Conservation (phyloP, 2,329 filamentous ascomycete genomes). For the Canariomyces notabilis region DNA sequence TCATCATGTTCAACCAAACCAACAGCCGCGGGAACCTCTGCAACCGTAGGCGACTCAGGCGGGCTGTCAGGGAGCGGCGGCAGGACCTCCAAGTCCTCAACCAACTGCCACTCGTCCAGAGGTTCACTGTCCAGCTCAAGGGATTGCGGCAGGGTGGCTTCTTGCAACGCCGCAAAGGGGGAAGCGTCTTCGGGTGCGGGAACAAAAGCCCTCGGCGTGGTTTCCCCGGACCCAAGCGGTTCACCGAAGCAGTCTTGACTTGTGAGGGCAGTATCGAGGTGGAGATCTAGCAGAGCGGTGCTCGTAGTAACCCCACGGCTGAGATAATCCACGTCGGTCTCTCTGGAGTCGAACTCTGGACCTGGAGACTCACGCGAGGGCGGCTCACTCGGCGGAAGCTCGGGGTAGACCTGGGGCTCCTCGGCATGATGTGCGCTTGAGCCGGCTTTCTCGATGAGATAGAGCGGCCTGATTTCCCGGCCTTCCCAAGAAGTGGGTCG, state of each 20-base stretch:
- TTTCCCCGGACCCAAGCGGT: slow-evolving; percentile 15
- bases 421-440: slow-evolving; percentile 22
- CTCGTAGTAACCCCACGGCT: slow-evolving; percentile 10
- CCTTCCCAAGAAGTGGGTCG: slow-evolving; percentile 59
- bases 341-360: slow-evolving; percentile 28
- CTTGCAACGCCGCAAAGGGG: neutral
- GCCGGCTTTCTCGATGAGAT: slow-evolving; percentile 65
- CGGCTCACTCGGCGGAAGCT: slow-evolving; percentile 42
- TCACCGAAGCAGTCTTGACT: slow-evolving; percentile 7
- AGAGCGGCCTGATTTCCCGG: slow-evolving; percentile 74
- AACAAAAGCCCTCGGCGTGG: slow-evolving; percentile 16
- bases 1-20: too few species aligned
- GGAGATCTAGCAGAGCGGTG: slow-evolving; percentile 2
- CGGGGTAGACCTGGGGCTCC: slow-evolving; percentile 41
- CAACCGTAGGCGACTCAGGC: slow-evolving; percentile 4
- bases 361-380: slow-evolving; percentile 24
- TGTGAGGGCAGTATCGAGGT: slow-evolving; percentile 18
- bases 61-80: slow-evolving; percentile 15
- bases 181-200: neutral
- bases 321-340: slow-evolving; percentile 28
- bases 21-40: too few species aligned
- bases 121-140: neutral
- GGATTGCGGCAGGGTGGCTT: neutral
- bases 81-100: slow-evolving; percentile 3
- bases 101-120: neutral